These are phyloP conservation scores for Salvia splendens DNA, from an alignment of 257 asterid species.

Conservation along the genomic window DNA sequence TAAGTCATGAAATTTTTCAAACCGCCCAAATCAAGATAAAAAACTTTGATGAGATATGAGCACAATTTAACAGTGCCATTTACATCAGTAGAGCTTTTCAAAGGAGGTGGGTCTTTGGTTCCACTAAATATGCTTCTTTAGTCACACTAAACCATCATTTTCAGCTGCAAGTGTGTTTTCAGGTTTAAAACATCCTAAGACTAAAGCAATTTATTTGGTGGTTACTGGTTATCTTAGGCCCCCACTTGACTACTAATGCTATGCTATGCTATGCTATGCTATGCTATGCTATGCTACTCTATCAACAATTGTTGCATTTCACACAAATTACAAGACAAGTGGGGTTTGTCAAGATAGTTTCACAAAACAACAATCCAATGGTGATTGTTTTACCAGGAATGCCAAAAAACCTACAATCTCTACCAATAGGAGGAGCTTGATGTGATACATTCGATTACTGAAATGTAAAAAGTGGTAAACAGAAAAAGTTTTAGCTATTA, in stretches of 20 bases:
- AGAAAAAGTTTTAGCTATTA: no score
- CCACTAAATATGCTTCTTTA: constrained; percentile 17
- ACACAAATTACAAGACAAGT: background rate
- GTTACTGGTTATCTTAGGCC: background rate
- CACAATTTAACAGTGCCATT: no score
- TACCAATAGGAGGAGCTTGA: background rate
- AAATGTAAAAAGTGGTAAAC: no score
- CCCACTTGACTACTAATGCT: constrained; percentile 15
- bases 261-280: no score
- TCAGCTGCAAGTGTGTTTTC: constrained; percentile 6
- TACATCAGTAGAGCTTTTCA: no score
- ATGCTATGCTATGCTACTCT: background rate
- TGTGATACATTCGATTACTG: no score
- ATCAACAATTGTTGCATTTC: constrained; percentile 3
- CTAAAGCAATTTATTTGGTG: constrained; percentile 32
- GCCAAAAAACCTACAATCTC: background rate
- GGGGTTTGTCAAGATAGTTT: background rate
- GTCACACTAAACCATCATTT: constrained; percentile 28
- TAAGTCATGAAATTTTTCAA: constrained; percentile 27
- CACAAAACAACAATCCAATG: no score
- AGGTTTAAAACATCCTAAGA: constrained; percentile 19
- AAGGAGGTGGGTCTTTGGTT: background rate
- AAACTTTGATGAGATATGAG: background rate
- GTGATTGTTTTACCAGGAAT: background rate
- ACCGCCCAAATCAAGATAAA: constrained; percentile 23